Evolutionary conservation across 2,329 filamentous ascomycete species (phyloP), one percentile per base, ranked within the genome.

Genomic region (Teratosphaeria epicoccoides): DNA sequence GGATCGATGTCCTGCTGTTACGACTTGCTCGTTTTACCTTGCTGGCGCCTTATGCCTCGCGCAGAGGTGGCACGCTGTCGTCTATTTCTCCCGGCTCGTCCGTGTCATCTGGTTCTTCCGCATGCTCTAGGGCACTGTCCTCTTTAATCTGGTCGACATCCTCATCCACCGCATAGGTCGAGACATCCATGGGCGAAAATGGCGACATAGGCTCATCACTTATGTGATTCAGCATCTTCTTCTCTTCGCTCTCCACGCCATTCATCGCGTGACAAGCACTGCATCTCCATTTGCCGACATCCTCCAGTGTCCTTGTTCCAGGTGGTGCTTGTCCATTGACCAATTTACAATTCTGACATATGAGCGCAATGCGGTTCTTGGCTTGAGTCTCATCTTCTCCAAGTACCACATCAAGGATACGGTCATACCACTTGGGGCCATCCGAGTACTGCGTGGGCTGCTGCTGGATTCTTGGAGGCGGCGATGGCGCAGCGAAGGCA

Each of bases 321-420:
- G 93, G 91, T 1, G 93, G 90, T 3, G 93, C 93, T 66, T 96
- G 93, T 0, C 94, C 93, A 66, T 98, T 98, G 46, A 98, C 90
- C 1, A 96, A 78, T 25, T 88, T 79, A 67, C 93, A 98, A 37
- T 79, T 76, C 26, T 75, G 70, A 70, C 93, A 98, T 51, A 98
- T 88, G 57, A 98, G 75, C 6, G 83, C 91, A 53, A 95, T 81
- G 17, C 93, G 83, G 68, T 97, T 97, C 73, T 89, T 94, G 2
- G 91, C 81, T 11, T 87, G 83, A 4, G 87, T 94, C 70, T 98
- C 93, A 63, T 98, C 93, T 65, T 98, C 93, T 47, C 93, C 93
- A 0, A 98, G 78, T 24, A 98, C 80, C 0, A 95, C 81, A 63
- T 98, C 93, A 52, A 98, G 76, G 49, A 98, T 83, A 51, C 91